Evolutionary conservation across 257 asterid genomes (phyloP).

Genomic region (Solanum sitiens): DNA sequence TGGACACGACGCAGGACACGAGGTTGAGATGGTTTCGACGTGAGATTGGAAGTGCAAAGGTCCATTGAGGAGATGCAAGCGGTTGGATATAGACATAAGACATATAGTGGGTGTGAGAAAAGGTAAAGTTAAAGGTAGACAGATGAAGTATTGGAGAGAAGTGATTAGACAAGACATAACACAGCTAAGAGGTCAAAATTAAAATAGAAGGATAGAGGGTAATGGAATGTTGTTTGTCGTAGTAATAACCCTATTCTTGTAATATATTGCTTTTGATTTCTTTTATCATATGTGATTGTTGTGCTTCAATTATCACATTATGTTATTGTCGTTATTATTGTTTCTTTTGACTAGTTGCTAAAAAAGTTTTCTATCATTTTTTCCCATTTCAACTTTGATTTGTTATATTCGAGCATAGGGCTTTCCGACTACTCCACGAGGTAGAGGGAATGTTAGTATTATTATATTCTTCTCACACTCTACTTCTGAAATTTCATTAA

Average conservation of each 20-base stretch:
- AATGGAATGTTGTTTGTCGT: background rate
- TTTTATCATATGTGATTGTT: no score
- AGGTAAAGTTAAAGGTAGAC: background rate
- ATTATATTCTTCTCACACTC: no score
- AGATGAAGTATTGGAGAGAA: fast-evolving
- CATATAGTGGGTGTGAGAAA: background rate
- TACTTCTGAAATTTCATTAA: no score
- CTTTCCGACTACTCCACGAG: no score
- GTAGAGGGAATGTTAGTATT: no score
- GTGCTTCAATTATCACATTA: no score
- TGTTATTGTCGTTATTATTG: no score
- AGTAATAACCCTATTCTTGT: background rate
- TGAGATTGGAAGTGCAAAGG: background rate
- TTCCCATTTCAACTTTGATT: no score
- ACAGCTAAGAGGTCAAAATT: background rate
- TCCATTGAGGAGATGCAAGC: background rate
- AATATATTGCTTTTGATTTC: no score
- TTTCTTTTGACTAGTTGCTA: no score
- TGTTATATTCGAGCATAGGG: no score
- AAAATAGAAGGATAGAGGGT: background rate
- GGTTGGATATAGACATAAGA: background rate
- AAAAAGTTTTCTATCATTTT: no score
- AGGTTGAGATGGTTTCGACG: background rate
- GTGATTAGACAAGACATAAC: background rate
- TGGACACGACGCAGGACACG: background rate